Base-by-base conservation (phyloP, 2,329 filamentous ascomycete genomes). In the Apiospora aurea region DNA sequence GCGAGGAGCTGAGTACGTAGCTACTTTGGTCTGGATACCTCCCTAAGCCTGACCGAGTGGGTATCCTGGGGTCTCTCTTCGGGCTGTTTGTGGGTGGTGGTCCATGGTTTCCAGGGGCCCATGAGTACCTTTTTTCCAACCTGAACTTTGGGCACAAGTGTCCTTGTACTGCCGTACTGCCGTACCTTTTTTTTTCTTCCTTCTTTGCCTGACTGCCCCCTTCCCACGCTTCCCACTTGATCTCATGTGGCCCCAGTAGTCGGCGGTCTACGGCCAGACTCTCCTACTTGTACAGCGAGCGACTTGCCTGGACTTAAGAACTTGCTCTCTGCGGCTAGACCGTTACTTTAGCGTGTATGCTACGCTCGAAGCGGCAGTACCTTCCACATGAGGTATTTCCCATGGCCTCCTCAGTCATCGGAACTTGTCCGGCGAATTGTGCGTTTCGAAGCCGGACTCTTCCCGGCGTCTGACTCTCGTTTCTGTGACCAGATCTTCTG, bases 11-110 rank as follows among this genome's bases (percentile, higher is more conserved):
- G n/a, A 24, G 66, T 68, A 68, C 66, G 66, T 68, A 68, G 66
- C 66, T 44, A 68, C 66, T 34, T 68, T 26, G 44, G 18, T 26
- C 26, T 38, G 26, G 66, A 47, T 68, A 68, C 66, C 44, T 68
- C 43, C 66, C 34, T 41, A 64, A 41, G 34, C 57, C 57, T 41
- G 57, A 41, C 57, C 57, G 21, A 64, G 66, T 68, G 66, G 66
- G 66, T 47, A 68, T 64, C 66, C 44, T 47, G 68, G 68, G 68
- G 68, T 69, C 38, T 51, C 38, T 64, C 57, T 64, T 69, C 68
- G 68, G 68, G 68, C 68, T 69, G 68, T 69, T 69, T 69, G 68
- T 69, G 68, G 68, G 68, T 69, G 68, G 68, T 53, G 68, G 68
- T 51, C 68, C 47, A 38, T 47, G 68, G 38, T 69, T 43, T 53